phyloP scores from a whole-genome alignment of 2,329 filamentous ascomycete species.

The Colletotrichum lindemuthianum region DNA sequence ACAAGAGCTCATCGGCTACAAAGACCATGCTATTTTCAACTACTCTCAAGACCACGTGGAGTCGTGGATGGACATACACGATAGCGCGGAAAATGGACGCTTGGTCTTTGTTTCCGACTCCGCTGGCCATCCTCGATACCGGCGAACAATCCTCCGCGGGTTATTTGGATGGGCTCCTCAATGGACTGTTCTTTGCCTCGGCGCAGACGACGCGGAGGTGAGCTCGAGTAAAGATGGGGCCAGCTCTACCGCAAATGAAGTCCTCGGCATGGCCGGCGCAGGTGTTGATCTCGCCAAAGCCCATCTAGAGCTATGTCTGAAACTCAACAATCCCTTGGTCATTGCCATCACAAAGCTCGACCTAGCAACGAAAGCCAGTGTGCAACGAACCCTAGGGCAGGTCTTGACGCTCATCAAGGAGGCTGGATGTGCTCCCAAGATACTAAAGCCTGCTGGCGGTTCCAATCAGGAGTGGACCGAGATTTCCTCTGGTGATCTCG shows the following conservation, averaged over 20 bases:
- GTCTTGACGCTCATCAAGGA: constrained; percentile 82
- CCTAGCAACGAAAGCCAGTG: constrained; percentile 76
- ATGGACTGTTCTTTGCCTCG: constrained; percentile 89
- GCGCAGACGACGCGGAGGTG: constrained; percentile 76
- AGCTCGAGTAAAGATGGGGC: constrained; percentile 46
- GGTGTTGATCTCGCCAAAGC: constrained; percentile 79
- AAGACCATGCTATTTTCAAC: constrained; percentile 72
- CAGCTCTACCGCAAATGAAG: constrained; percentile 61
- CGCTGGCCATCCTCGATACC: constrained; percentile 88
- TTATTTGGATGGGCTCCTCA: constrained; percentile 97
- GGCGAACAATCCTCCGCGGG: constrained; percentile 87
- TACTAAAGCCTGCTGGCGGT: constrained; percentile 70
- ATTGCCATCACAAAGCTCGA: constrained; percentile 94
- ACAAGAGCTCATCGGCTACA: constrained; percentile 92
- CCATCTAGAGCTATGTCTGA: constrained; percentile 86
- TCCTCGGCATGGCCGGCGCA: constrained; percentile 58
- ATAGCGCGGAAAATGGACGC: constrained; percentile 75
- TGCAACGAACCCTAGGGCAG: constrained; percentile 77
- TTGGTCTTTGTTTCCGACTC: constrained; percentile 92
- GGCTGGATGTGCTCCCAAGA: constrained; percentile 76
- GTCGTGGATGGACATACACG: constrained; percentile 95
- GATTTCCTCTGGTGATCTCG: constrained; percentile 65
- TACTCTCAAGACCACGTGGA: constrained; percentile 88
- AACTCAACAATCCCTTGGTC: constrained; percentile 79
- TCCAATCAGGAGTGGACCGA: constrained; percentile 61